Percentiles rank a stretch among this genome's conserved stretches.
These are phyloP conservation scores for Crithidia bombi DNA, from an alignment of 208 protist species.

Conservation along the genomic window DNA sequence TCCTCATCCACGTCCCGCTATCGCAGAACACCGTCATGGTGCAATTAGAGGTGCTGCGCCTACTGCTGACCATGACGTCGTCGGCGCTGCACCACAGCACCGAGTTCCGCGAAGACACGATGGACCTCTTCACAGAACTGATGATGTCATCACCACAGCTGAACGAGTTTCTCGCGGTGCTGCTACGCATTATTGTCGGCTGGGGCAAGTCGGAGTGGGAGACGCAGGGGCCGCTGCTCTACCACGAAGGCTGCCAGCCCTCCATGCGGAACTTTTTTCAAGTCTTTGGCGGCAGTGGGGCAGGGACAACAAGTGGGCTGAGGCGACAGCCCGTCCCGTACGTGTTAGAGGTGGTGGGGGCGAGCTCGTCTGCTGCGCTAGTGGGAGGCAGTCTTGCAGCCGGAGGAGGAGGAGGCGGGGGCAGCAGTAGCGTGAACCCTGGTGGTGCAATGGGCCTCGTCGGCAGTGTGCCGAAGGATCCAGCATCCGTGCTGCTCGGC, in stretches of 20 bases:
- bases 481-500: constrained; percentile 27
- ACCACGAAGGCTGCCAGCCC: constrained; percentile 44
- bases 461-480: constrained; percentile 14
- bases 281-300: constrained; percentile 32
- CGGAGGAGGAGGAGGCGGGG: no score
- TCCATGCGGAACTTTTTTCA: constrained; percentile 48
- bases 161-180: constrained; percentile 33
- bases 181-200: constrained; percentile 55
- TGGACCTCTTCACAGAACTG: constrained; percentile 82
- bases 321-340: neutral
- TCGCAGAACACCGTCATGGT: constrained; percentile 40
- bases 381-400: no score
- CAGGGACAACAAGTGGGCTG: neutral
- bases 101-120: constrained; percentile 42
- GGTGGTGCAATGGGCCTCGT: neutral
- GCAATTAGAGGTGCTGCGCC: constrained; percentile 55
- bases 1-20: constrained; percentile 43
- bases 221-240: constrained; percentile 34
- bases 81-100: constrained; percentile 79
- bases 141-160: constrained; percentile 62
- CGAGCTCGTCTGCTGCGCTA: constrained; percentile 1
- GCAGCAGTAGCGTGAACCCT: neutral
- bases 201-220: constrained; percentile 47
- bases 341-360: constrained; percentile 21
- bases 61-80: constrained; percentile 81